Evolutionary conservation across 2,329 filamentous ascomycete genomes (phyloP).

Genomic region (Fusarium goolgardi): DNA sequence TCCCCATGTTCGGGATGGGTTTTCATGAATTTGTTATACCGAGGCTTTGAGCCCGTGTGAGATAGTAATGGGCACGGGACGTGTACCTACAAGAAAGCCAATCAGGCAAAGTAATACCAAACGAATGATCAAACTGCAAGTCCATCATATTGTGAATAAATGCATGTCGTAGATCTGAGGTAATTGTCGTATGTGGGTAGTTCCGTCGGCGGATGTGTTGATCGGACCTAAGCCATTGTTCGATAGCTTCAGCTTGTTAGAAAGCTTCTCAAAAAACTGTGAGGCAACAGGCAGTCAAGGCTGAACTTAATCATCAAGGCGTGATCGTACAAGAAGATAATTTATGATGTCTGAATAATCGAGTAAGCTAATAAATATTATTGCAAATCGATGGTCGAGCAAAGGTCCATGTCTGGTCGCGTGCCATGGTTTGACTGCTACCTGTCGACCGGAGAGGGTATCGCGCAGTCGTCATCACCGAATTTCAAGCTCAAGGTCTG

Average conservation of each 20-base stretch:
- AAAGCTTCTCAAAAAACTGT: no score
- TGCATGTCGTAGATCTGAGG: neutral
- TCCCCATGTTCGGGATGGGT: slow-evolving; percentile 20
- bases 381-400: neutral
- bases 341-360: neutral
- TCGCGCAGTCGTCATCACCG: slow-evolving; percentile 7
- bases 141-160: neutral
- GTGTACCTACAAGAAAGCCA: slow-evolving; percentile 41
- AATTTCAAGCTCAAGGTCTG: slow-evolving; percentile 14
- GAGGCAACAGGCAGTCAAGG: no score
- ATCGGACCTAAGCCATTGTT: neutral
- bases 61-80: slow-evolving; percentile 27
- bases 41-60: slow-evolving; percentile 34
- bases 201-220: neutral
- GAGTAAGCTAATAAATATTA: neutral
- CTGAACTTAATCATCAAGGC: neutral
- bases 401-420: neutral
- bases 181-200: neutral
- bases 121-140: slow-evolving; percentile 26
- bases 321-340: neutral
- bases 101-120: slow-evolving; percentile 38
- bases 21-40: slow-evolving; percentile 37
- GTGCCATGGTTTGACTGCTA: slow-evolving; percentile 3
- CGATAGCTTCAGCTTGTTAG: no score
- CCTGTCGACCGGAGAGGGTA: slow-evolving; percentile 1